phyloP scores from a whole-genome alignment of 441 rosid genomes.

The Lepidium campestre region DNA sequence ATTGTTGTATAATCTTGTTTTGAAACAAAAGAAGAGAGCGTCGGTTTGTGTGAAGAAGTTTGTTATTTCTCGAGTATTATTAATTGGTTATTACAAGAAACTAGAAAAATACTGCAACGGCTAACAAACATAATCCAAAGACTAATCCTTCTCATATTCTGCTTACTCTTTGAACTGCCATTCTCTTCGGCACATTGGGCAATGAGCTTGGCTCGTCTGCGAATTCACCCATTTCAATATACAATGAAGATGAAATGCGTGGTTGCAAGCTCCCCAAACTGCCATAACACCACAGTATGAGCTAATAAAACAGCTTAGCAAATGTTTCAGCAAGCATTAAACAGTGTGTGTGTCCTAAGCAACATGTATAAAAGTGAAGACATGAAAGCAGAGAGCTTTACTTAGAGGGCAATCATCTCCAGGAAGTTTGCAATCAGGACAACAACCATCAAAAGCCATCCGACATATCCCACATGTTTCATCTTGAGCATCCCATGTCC shows the following conservation, averaged over 20 bases:
- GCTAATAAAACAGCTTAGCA: not conserved
- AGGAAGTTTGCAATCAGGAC: slow-evolving; percentile 85
- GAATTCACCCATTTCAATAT: slow-evolving; percentile 87
- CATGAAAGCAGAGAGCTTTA: slow-evolving; percentile 30
- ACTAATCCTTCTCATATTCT: not conserved
- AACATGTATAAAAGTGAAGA: not conserved
- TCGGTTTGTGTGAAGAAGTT: too few species aligned
- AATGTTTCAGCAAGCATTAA: not conserved
- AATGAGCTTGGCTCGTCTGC: slow-evolving; percentile 75
- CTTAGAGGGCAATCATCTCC: slow-evolving; percentile 93
- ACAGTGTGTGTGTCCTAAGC: not conserved
- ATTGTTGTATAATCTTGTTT: too few species aligned
- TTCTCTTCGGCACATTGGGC: slow-evolving; percentile 81
- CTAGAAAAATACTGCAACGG: too few species aligned
- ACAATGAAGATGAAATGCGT: slow-evolving; percentile 88
- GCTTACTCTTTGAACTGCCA: slow-evolving; percentile 73
- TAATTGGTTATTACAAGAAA: too few species aligned
- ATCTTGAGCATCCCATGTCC: slow-evolving; percentile 98
- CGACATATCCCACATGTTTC: slow-evolving; percentile 97
- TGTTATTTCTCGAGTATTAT: too few species aligned
- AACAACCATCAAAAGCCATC: slow-evolving; percentile 97
- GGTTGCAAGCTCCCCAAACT: slow-evolving; percentile 90
- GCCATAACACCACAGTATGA: slow-evolving; percentile 10
- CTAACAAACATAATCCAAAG: not conserved
- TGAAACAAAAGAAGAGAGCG: too few species aligned